Base-by-base conservation (phyloP, 1,284 basidiomycete species). In the Moniliella sp. region DNA sequence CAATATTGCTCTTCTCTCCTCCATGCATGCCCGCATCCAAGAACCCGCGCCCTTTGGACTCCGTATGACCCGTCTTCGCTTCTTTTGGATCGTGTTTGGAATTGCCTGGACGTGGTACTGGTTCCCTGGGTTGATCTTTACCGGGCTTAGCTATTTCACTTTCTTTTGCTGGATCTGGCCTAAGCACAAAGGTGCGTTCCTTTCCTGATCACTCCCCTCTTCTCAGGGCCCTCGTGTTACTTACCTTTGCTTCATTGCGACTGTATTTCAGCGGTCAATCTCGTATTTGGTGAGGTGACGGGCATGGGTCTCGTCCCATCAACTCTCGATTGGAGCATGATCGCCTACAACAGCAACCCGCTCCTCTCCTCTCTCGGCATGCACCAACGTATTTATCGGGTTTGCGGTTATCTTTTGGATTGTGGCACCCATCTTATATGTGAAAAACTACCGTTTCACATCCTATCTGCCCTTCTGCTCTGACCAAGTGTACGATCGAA, bases 21-120 rank as follows among this genome's bases (percentile, higher is more conserved):
- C 34, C 3, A 25, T 35, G 4, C 34, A 35, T 21, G 86, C 91
- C 11, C 86, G 91, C 47, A 79, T 88, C 39, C 83, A 91, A 32
- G 79, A 88, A 39, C 83, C 91, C n/a, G 28, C 17, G 11, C 17
- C 30, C 9, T 15, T 7, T 12, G 34, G 34, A 35, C n/a, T n/a
- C n/a, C 26, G 34, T 4, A 27, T 27, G 18, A 10, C 18, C 12
- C 27, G 34, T 11, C 23, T 26, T 21, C 15, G 15, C 10, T 30
- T 28, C 29, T 35, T 35, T 23, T 14, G 30, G 9, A 9, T 12
- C 34, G 27, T 27, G 9, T 35, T 35, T 14, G 2, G 10, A 25
- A 29, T 28, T 13, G 34, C 34, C 19, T 35, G 19, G 18, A 14
- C 15, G 19, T 35, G 25, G 16, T 35, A 35, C 28, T 35, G 21